These are phyloP conservation scores for Aspergillus persii DNA, from an alignment of 2,329 filamentous ascomycete species.

Conservation along the genomic window DNA sequence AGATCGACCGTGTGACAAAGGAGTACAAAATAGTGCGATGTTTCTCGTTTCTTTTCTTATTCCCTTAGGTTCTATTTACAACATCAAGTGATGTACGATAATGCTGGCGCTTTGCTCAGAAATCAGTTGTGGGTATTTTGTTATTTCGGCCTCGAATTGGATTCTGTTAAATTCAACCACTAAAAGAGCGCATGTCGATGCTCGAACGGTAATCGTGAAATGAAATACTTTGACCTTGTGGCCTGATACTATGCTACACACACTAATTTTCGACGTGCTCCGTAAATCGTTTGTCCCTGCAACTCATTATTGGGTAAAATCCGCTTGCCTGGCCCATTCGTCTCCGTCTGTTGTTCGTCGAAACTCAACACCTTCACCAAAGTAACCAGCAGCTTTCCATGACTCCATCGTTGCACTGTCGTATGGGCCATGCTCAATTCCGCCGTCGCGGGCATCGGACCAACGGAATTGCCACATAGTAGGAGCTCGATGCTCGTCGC, in stretches of 20 bases:
- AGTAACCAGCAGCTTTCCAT: conserved; percentile 91
- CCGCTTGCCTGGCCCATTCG: conserved; percentile 53
- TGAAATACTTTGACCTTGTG: conserved; percentile 11
- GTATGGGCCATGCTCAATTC: conserved; percentile 79
- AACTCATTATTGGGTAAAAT: conserved; percentile 51
- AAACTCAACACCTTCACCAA: conserved; percentile 81
- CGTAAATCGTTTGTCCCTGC: neutral
- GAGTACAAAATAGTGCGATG: conserved; percentile 14
- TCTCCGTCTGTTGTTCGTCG: conserved; percentile 56
- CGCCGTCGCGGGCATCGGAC: conserved; percentile 81
- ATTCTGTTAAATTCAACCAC: conserved; percentile 12
- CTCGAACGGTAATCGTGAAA: conserved; percentile 22
- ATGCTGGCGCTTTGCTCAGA: conserved; percentile 35
- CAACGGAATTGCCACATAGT: conserved; percentile 87
- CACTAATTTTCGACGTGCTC: neutral
- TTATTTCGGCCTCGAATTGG: conserved; percentile 22
- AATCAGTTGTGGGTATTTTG: conserved; percentile 21
- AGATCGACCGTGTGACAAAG: conserved; percentile 7
- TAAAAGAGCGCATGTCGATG: conserved; percentile 11
- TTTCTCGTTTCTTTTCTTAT: conserved; percentile 15
- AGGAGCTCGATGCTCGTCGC: conserved; percentile 30
- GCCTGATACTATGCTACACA: conserved; percentile 14
- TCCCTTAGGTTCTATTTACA: conserved; percentile 20
- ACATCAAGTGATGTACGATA: conserved; percentile 39
- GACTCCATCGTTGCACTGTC: conserved; percentile 81